Conservation (phyloP, 805 yeast species). For the Grigorovia yakushimaensis region DNA sequence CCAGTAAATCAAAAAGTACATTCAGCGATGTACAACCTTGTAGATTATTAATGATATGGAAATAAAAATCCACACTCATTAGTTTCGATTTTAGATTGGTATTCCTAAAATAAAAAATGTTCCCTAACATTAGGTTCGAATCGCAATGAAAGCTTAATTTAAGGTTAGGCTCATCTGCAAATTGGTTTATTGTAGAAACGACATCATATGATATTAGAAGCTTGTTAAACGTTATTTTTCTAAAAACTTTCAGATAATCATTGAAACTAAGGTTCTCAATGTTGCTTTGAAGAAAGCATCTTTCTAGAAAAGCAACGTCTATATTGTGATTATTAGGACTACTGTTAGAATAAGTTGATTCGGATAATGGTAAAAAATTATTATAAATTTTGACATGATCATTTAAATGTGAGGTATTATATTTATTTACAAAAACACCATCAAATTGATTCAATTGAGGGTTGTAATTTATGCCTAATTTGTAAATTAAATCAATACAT, state of each 20-base stretch:
- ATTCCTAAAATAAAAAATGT: conserved; percentile 12
- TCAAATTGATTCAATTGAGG: background rate
- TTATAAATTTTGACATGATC: too few relatives aligned
- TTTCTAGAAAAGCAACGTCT: conserved; percentile 2
- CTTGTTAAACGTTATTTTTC: background rate
- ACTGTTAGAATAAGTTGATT: too few relatives aligned
- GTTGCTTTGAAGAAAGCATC: background rate
- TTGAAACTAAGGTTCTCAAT: background rate
- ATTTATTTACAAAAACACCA: too few relatives aligned
- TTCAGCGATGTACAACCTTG: conserved; percentile 8
- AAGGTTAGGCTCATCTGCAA: background rate
- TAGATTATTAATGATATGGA: conserved; percentile 10
- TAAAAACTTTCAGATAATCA: background rate
- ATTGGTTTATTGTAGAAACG: background rate
- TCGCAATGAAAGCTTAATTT: conserved; percentile 8
- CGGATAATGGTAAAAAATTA: background rate
- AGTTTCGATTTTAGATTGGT: conserved; percentile 13
- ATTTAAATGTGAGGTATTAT: too few relatives aligned
- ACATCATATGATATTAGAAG: background rate
- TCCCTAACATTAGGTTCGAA: conserved; percentile 6
- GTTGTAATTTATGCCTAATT: background rate
- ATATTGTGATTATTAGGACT: too few relatives aligned
- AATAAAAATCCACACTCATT: conserved; percentile 11
- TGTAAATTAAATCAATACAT: background rate
- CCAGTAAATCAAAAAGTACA: conserved; percentile 8